A percentile compares a stretch with the other conserved stretches of the same genome.
Conservation (phyloP, 176 grass and related monocot species). For the Musa acuminata region DNA sequence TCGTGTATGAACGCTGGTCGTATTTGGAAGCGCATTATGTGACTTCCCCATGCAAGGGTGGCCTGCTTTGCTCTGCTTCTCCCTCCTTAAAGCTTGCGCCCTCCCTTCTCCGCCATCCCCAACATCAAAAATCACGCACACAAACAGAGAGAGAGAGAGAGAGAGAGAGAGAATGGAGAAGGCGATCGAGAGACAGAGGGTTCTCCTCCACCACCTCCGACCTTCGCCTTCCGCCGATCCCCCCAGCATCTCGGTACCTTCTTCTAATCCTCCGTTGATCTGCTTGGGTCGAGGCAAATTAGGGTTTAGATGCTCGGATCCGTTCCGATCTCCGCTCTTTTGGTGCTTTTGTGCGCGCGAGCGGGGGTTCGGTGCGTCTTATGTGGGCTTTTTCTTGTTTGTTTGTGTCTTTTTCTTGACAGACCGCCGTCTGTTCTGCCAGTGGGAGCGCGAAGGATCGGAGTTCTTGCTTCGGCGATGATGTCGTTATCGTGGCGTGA, state of each 20-base stretch:
- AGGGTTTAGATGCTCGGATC: neutral
- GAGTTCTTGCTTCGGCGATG: constrained; percentile 52
- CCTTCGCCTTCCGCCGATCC: constrained; percentile 21
- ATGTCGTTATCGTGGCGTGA: constrained; percentile 97
- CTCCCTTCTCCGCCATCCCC: too few species aligned
- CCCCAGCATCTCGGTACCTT: constrained; percentile 28
- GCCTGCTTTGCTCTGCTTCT: too few species aligned
- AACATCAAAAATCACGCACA: too few species aligned
- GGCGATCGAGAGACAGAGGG: constrained; percentile 66
- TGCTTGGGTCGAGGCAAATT: neutral
- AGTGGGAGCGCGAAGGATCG: constrained; percentile 50
- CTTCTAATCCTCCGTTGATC: constrained; percentile 9
- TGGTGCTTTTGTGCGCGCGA: too few species aligned
- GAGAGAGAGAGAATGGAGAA: constrained; percentile 56
- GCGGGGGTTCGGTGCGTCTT: too few species aligned
- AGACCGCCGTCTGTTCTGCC: constrained; percentile 64
- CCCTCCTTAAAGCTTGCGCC: too few species aligned
- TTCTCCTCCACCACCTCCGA: constrained; percentile 67
- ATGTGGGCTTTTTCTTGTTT: neutral
- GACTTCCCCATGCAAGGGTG: too few species aligned
- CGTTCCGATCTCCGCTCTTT: neutral
- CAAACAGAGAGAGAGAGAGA: neutral
- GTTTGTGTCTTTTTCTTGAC: neutral
- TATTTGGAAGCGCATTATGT: too few species aligned
- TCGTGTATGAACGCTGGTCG: too few species aligned